phyloP scores from a whole-genome alignment of 2,329 filamentous ascomycete species.

The Ophiocordyceps camponoti-floridani region DNA sequence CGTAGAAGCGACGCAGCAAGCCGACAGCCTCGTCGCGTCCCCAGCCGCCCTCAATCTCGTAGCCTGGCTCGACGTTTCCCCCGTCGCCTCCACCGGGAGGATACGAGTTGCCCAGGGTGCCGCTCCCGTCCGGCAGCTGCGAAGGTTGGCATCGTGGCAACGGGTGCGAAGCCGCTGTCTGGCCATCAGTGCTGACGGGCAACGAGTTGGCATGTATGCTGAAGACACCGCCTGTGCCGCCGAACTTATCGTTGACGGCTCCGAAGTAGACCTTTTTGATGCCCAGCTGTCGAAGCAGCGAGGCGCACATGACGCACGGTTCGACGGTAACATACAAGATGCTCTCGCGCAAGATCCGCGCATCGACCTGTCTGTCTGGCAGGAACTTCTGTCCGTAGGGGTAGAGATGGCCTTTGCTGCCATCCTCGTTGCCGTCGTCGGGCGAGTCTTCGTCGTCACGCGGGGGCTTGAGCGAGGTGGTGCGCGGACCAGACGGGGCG shows the following conservation, averaged over 20 bases:
- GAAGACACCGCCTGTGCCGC: constrained; percentile 86
- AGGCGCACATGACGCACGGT: constrained; percentile 97
- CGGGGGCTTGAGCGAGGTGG: no score
- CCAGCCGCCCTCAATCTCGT: constrained; percentile 71
- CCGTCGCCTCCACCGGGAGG: constrained; percentile 31
- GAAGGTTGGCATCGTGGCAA: constrained; percentile 15
- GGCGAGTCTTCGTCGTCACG: no score
- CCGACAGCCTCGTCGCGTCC: constrained; percentile 87
- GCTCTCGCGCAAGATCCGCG: constrained; percentile 49
- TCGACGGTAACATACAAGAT: constrained; percentile 94
- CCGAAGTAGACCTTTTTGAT: constrained; percentile 90
- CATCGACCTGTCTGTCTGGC: constrained; percentile 38
- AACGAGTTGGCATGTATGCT: constrained; percentile 54
- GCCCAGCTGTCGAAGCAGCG: constrained; percentile 70
- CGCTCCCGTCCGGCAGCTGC: constrained; percentile 18
- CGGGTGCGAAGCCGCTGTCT: constrained; percentile 22
- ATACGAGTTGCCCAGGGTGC: constrained; percentile 18
- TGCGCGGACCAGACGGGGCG: neutral
- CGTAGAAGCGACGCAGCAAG: constrained; percentile 81
- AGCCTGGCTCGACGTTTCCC: constrained; percentile 58
- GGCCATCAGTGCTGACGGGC: constrained; percentile 16
- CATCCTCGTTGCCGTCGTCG: neutral
- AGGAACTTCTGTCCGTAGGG: constrained; percentile 44
- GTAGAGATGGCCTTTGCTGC: constrained; percentile 10
- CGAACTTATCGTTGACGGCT: constrained; percentile 91